phyloP scores from a whole-genome alignment of 257 asterid genomes.

The Pogostemon cablin region DNA sequence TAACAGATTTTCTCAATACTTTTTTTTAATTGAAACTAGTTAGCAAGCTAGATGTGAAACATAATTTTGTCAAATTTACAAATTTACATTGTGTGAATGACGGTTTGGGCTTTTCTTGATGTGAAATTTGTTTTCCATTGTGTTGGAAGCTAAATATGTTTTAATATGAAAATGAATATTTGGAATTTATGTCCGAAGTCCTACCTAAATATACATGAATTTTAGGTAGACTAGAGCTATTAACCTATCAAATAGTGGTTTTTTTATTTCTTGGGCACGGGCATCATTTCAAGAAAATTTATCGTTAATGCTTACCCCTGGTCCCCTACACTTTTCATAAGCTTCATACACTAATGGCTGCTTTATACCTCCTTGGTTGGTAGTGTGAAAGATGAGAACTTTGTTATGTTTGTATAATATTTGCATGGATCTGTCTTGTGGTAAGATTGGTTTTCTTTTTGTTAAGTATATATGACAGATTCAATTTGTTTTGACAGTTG shows the following conservation, averaged over 20 bases:
- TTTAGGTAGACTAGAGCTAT: neutral
- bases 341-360: neutral
- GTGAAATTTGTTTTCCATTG: neutral
- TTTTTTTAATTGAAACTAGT: neutral
- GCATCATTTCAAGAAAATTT: neutral
- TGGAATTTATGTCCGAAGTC: neutral
- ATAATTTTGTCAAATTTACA: neutral
- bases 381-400: neutral
- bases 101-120: constrained; percentile 7
- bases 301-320: neutral
- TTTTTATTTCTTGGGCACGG: neutral
- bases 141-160: neutral
- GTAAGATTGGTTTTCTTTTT: constrained; percentile 10
- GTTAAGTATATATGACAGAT: constrained; percentile 24
- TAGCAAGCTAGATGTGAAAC: constrained; percentile 9
- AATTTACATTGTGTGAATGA: neutral
- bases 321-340: constrained; percentile 3
- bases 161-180: constrained; percentile 3
- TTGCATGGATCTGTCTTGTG: constrained; percentile 15
- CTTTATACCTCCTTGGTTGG: neutral
- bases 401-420: neutral
- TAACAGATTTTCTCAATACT: constrained; percentile 1
- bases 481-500: constrained; percentile 64
- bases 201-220: constrained; percentile 7
- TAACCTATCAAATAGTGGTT: neutral